Percentiles rank a stretch among this genome's conserved stretches.
phyloP scores from a whole-genome alignment of 2,329 filamentous ascomycete genomes.

The Orbilia oligospora region DNA sequence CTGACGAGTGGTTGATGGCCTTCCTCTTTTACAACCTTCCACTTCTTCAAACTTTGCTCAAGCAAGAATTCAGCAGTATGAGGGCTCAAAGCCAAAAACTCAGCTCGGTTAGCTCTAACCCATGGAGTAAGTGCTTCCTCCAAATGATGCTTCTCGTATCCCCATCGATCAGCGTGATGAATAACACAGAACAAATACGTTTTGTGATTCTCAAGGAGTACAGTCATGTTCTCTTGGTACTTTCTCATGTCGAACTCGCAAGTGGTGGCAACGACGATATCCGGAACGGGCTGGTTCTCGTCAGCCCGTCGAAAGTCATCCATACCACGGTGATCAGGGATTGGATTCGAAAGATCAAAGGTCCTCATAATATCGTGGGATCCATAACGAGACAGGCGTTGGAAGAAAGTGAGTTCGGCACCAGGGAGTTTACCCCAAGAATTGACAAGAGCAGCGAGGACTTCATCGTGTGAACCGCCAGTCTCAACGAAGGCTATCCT shows the following conservation, averaged over 20 bases:
- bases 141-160: conserved; percentile 54
- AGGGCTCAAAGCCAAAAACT: conserved; percentile 63
- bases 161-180: conserved; percentile 64
- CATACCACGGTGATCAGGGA: conserved; percentile 56
- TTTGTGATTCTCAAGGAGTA: conserved; percentile 62
- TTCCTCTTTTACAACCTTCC: conserved; percentile 60
- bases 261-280: conserved; percentile 64
- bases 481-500: conserved; percentile 63
- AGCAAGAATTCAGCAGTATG: conserved; percentile 64
- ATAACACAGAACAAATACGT: conserved; percentile 65
- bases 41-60: conserved; percentile 61
- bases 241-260: conserved; percentile 63
- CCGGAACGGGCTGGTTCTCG: conserved; percentile 58
- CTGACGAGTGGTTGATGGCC: conserved; percentile 61
- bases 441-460: conserved; percentile 64
- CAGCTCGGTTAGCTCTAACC: conserved; percentile 62
- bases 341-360: conserved; percentile 62
- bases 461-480: conserved; percentile 65
- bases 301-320: conserved; percentile 48
- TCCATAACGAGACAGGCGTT: conserved; percentile 63
- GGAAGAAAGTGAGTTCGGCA: conserved; percentile 63
- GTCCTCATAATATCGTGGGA: conserved; percentile 64
- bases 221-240: conserved; percentile 59
- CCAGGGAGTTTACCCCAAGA: conserved; percentile 63
- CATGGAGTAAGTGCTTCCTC: conserved; percentile 61